These are phyloP conservation scores for Macrophomina tecta DNA, from an alignment of 2,329 filamentous ascomycete species.

Conservation along the genomic window DNA sequence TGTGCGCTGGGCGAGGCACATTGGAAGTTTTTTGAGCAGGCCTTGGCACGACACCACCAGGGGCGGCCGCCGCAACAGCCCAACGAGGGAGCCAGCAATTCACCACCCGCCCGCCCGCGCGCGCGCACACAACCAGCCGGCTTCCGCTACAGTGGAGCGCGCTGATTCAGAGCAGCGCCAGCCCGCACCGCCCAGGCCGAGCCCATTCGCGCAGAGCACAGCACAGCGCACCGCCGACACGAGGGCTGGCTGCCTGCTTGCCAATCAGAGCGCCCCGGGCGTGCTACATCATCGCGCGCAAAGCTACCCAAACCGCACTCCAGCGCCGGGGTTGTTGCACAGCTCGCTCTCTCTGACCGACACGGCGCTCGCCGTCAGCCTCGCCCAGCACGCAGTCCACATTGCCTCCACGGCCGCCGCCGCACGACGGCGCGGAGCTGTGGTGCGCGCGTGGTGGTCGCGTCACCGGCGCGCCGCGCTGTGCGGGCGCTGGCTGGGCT, in stretches of 20 bases:
- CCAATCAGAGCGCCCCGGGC: conserved; percentile 16
- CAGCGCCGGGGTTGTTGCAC: not conserved
- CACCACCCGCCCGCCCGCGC: conserved; percentile 6
- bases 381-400: no score
- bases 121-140: not conserved
- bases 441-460: not conserved
- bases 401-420: no score
- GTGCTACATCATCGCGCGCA: conserved; percentile 24
- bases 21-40: conserved; percentile 27
- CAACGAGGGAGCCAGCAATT: not conserved
- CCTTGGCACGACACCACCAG: conserved; percentile 21
- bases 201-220: conserved; percentile 10
- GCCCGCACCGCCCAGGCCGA: conserved; percentile 12
- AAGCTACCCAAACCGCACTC: not conserved
- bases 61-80: conserved; percentile 8
- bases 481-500: not conserved
- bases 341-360: not conserved
- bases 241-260: conserved; percentile 10
- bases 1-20: conserved; percentile 23
- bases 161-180: conserved; percentile 9
- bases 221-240: conserved; percentile 3
- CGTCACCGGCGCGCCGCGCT: conserved; percentile 4
- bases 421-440: no score
- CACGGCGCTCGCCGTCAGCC: no score
- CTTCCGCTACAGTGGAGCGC: conserved; percentile 1